A percentile compares a stretch with the other conserved stretches of the same genome.
phyloP scores from a whole-genome alignment of 805 yeast species.

The Blastobotrys mokoenaii region DNA sequence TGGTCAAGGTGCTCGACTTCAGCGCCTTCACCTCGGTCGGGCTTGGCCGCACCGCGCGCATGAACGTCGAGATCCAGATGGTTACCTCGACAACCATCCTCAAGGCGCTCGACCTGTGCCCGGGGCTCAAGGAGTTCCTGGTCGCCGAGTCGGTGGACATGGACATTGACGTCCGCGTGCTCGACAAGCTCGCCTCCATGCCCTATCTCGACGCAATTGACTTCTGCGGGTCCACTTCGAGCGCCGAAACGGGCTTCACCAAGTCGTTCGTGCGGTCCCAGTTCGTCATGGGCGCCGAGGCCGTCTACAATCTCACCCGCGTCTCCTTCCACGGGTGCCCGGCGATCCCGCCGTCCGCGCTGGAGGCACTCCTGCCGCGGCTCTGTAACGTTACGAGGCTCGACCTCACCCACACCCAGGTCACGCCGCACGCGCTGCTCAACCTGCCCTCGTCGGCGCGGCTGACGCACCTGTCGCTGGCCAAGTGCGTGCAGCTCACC shows the following conservation, averaged over 20 bases:
- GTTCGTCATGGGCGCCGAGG: constrained; percentile 14
- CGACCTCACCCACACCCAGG: constrained; percentile 75
- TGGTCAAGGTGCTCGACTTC: constrained; percentile 73
- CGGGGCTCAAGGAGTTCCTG: constrained; percentile 66
- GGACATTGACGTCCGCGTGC: constrained; percentile 58
- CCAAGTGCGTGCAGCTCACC: constrained; percentile 57
- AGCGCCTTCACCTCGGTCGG: constrained; percentile 86
- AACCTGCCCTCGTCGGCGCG: constrained; percentile 48
- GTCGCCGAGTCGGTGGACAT: constrained; percentile 81
- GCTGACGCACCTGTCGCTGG: constrained; percentile 66
- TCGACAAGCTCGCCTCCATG: constrained; percentile 48
- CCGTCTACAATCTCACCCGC: constrained; percentile 29
- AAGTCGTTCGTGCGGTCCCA: constrained; percentile 41
- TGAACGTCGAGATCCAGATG: constrained; percentile 89
- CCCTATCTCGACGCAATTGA: constrained; percentile 61
- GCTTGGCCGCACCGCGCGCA: constrained; percentile 76
- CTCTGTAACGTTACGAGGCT: constrained; percentile 51
- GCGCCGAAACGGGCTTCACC: constrained; percentile 38
- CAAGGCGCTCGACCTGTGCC: constrained; percentile 49
- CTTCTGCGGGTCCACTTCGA: constrained; percentile 80
- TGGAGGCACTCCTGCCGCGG: constrained; percentile 49
- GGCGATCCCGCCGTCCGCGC: constrained; percentile 52
- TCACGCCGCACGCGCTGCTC: constrained; percentile 53
- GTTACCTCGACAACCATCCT: constrained; percentile 68
- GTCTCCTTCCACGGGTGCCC: constrained; percentile 86